phyloP scores from a whole-genome alignment of 495 filamentous ascomycete species.

The Xylaria palmicola region DNA sequence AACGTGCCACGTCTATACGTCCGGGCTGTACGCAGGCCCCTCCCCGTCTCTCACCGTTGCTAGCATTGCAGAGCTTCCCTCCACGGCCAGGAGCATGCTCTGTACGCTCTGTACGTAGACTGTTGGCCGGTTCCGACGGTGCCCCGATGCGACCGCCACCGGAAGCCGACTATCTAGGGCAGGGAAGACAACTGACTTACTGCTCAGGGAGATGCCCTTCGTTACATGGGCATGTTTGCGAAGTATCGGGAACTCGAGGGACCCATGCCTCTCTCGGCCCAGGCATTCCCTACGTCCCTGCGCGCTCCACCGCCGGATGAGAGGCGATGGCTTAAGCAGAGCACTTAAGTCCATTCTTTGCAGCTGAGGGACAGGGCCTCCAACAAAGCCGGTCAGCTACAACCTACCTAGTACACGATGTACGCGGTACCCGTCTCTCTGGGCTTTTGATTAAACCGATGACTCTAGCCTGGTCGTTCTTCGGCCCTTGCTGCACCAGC shows the following conservation, averaged over 20 bases:
- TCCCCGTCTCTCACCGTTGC: constrained; percentile 2
- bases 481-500: neutral
- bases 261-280: neutral
- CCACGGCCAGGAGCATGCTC: neutral
- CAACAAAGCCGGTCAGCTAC: neutral
- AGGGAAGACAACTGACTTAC: neutral
- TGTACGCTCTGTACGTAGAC: too few relatives aligned
- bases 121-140: constrained; percentile 11
- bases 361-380: neutral
- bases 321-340: constrained; percentile 6
- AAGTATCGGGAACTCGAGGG: neutral
- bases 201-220: neutral
- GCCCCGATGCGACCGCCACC: constrained; percentile 8
- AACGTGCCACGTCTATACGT: constrained; percentile 8
- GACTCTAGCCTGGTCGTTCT: neutral
- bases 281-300: neutral
- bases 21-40: neutral
- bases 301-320: constrained; percentile 4
- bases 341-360: too few relatives aligned
- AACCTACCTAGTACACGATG: neutral
- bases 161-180: constrained; percentile 7
- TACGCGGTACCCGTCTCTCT: neutral
- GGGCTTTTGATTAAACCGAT: neutral
- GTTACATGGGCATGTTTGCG: neutral
- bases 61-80: neutral